These are phyloP conservation scores for Lichtheimia ramosa DNA, from an alignment of 371 early-diverging fungal genomes.

Conservation along the genomic window DNA sequence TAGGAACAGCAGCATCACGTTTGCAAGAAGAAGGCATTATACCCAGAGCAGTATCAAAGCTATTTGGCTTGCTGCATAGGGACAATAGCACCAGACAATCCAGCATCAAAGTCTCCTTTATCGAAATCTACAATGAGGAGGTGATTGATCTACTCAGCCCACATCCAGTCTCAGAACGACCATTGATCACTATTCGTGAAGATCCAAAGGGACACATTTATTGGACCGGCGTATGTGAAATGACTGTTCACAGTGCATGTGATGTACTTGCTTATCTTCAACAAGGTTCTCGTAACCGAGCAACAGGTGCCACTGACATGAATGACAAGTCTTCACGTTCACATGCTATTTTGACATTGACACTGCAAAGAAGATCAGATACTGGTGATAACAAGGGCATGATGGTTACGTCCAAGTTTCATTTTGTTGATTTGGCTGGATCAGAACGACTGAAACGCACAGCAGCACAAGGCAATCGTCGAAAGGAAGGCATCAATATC, in stretches of 20 bases:
- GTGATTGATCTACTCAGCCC: constrained; percentile 81
- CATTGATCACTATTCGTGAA: constrained; percentile 84
- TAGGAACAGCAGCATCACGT: constrained; percentile 84
- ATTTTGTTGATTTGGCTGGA: constrained; percentile 99
- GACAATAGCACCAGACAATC: constrained; percentile 29
- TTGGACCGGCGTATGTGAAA: constrained; percentile 89
- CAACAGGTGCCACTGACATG: constrained; percentile 96
- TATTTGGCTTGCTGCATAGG: constrained; percentile 58
- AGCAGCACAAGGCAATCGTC: constrained; percentile 89
- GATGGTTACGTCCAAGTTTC: constrained; percentile 80
- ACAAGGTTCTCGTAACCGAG: constrained; percentile 82
- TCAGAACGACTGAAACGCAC: constrained; percentile 97
- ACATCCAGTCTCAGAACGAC: constrained; percentile 52
- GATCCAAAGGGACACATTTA: constrained; percentile 88
- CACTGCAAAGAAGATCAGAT: constrained; percentile 45
- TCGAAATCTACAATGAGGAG: constrained; percentile 99
- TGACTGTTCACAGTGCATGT: constrained; percentile 68
- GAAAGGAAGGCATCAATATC: constrained; percentile 97
- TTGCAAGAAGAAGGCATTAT: constrained; percentile 70
- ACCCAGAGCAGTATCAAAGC: constrained; percentile 79
- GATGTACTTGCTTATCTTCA: constrained; percentile 80
- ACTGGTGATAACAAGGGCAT: constrained; percentile 44
- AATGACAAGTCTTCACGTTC: constrained; percentile 94
- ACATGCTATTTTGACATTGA: constrained; percentile 96
- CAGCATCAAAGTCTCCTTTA: constrained; percentile 66